These are phyloP conservation scores for Raffaelea ambrosiae DNA, from an alignment of 2,329 filamentous ascomycete species.

Conservation along the genomic window DNA sequence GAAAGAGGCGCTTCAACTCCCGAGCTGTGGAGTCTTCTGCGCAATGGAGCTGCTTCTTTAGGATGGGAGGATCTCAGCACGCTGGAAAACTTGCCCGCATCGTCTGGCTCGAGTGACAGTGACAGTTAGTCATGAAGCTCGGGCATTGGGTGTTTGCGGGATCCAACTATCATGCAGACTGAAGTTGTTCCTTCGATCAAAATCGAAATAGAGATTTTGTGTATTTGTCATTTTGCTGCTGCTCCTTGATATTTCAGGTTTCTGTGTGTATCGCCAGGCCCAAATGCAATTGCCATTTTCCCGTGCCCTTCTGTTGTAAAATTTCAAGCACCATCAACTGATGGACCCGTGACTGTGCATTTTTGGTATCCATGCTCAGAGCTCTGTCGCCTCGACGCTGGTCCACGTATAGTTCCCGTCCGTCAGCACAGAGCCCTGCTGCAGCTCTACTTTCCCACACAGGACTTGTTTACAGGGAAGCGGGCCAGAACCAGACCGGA, in stretches of 20 bases:
- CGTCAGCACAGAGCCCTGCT: constrained; percentile 1
- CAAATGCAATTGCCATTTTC: too few species aligned
- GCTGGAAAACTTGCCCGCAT: constrained; percentile 18
- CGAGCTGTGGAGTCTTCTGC: constrained; percentile 19
- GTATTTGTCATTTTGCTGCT: too few species aligned
- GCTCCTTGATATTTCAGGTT: too few species aligned
- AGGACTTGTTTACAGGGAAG: constrained; percentile 6
- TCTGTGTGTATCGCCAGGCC: too few species aligned
- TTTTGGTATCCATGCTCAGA: too few species aligned
- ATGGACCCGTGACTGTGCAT: too few species aligned
- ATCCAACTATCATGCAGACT: too few species aligned
- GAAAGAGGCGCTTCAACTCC: constrained; percentile 12
- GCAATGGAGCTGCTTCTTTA: constrained; percentile 14
- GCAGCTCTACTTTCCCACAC: neutral
- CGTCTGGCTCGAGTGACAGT: constrained; percentile 2
- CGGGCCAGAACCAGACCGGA: constrained; percentile 2
- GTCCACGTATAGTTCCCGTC: neutral
- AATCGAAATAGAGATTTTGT: too few species aligned
- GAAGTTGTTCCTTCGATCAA: too few species aligned
- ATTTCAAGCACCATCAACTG: too few species aligned
- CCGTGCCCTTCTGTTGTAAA: too few species aligned
- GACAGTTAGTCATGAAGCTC: constrained; percentile 1
- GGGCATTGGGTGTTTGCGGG: too few species aligned
- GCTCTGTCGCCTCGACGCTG: constrained; percentile 1
- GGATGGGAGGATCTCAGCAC: constrained; percentile 18